Evolutionary conservation across 169 alveolate species (phyloP).

Genomic region (Cryptosporidium tyzzeri): DNA sequence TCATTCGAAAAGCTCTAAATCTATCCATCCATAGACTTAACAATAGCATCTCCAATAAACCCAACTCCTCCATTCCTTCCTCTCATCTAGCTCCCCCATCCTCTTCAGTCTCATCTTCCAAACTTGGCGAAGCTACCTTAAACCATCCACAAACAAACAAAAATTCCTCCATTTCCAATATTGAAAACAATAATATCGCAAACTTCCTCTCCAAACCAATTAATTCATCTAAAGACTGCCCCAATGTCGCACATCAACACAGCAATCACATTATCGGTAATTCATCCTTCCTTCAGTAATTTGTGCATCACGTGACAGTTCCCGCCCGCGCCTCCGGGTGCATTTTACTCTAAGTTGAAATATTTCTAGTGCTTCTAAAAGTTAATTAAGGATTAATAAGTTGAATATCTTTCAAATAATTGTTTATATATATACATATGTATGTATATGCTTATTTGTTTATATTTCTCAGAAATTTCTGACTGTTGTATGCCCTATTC

Average conservation of each 20-base stretch:
- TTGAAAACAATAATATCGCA: constrained; percentile 9
- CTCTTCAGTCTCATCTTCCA: constrained; percentile 1
- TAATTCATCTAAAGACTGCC: constrained; percentile 11
- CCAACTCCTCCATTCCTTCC: not conserved
- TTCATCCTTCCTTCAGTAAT: constrained; percentile 4
- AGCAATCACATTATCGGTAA: not conserved
- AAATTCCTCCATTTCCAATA: not conserved
- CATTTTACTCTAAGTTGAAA: not conserved
- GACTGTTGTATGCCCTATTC: too few relatives aligned
- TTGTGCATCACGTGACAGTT: not conserved
- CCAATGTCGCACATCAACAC: not conserved
- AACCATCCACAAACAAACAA: not conserved
- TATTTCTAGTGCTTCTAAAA: not conserved
- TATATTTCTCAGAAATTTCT: too few relatives aligned
- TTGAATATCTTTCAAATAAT: not conserved
- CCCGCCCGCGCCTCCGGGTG: not conserved
- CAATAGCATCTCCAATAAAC: constrained; percentile 1
- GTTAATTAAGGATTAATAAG: constrained; percentile 6
- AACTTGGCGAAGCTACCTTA: not conserved
- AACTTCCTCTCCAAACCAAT: constrained; percentile 15
- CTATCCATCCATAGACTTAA: constrained; percentile 46
- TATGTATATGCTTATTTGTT: not conserved
- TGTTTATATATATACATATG: not conserved
- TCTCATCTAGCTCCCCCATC: not conserved
- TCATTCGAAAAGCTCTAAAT: constrained; percentile 65